These are phyloP conservation scores for Wickerhamiella shivajii DNA, from an alignment of 805 yeast species.

Conservation along the genomic window DNA sequence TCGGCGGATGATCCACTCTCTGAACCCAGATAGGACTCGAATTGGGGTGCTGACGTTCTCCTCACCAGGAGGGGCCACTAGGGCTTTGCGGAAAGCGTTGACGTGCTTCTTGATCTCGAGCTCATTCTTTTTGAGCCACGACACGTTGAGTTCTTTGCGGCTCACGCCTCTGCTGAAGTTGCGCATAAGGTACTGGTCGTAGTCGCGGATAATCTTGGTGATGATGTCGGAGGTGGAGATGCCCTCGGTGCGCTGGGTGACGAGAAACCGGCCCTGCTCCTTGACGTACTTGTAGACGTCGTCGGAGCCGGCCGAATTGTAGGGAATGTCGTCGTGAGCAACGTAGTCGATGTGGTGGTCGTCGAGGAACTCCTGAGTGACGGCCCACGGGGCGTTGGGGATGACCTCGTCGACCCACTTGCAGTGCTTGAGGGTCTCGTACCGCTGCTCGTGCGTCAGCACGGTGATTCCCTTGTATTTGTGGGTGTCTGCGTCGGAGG, in stretches of 20 bases:
- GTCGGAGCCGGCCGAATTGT: conserved; percentile 74
- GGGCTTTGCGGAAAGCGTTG: conserved; percentile 70
- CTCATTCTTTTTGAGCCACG: conserved; percentile 96
- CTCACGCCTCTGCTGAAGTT: conserved; percentile 97
- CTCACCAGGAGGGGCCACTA: conserved; percentile 21
- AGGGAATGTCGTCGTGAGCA: conserved; percentile 95
- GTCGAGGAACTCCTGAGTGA: conserved; percentile 63
- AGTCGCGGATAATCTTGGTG: conserved; percentile 86
- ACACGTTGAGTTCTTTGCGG: conserved; percentile 86
- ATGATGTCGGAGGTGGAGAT: conserved; percentile 91
- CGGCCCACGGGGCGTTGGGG: conserved; percentile 91
- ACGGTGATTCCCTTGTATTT: conserved; percentile 88
- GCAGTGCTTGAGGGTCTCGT: conserved; percentile 85
- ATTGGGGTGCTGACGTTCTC: conserved; percentile 3
- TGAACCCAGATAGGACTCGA: conserved; percentile 4
- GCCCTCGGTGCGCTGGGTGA: conserved; percentile 95
- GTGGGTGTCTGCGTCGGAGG: conserved; percentile 82
- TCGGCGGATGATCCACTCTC: conserved; percentile 7
- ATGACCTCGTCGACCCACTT: conserved; percentile 96
- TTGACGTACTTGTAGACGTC: conserved; percentile 91
- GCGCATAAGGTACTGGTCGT: conserved; percentile 91
- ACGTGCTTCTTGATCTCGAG: conserved; percentile 85
- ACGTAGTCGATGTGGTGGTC: conserved; percentile 84
- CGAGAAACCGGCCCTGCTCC: conserved; percentile 75
- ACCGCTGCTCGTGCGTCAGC: conserved; percentile 70